Conservation (phyloP, 345 rosid species). For the Citrus australasica region DNA sequence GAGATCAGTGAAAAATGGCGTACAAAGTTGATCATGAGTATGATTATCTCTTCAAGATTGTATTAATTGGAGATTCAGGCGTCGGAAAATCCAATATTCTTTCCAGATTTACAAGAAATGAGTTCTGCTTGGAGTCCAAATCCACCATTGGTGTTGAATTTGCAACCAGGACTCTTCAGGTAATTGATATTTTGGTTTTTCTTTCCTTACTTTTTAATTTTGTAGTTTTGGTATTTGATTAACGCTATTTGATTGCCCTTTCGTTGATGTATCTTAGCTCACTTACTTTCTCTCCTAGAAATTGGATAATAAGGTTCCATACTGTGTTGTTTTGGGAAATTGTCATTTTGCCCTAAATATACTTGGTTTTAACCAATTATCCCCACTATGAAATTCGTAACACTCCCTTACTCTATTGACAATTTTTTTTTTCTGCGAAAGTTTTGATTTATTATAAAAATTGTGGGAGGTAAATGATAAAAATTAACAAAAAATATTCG, state of each 20-base stretch:
- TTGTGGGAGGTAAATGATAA: too few relatives aligned
- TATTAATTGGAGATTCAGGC: constrained; percentile 66
- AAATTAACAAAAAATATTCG: too few relatives aligned
- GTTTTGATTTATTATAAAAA: too few relatives aligned
- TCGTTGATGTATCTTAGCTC: background rate
- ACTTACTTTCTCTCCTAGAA: too few relatives aligned
- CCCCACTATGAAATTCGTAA: too few relatives aligned
- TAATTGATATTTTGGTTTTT: background rate
- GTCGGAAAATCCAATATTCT: constrained; percentile 74
- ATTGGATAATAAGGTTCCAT: too few relatives aligned
- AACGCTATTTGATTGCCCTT: background rate
- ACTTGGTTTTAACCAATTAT: too few relatives aligned
- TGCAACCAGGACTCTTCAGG: constrained; percentile 72
- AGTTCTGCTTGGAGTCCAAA: constrained; percentile 63
- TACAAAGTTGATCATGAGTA: constrained; percentile 65
- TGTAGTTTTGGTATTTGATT: background rate
- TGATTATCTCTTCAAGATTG: constrained; percentile 64
- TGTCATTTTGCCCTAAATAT: too few relatives aligned
- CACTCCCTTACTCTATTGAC: too few relatives aligned
- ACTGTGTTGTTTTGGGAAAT: too few relatives aligned
- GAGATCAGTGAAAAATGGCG: constrained; percentile 33
- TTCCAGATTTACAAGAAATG: constrained; percentile 64
- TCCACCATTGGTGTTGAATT: constrained; percentile 74
- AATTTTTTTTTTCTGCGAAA: too few relatives aligned
- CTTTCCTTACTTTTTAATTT: too few relatives aligned